Evolutionary conservation across 768 basidiomycete species (phyloP), one percentile per base, ranked within the genome.

Genomic region (Plicaturopsis crispa): DNA sequence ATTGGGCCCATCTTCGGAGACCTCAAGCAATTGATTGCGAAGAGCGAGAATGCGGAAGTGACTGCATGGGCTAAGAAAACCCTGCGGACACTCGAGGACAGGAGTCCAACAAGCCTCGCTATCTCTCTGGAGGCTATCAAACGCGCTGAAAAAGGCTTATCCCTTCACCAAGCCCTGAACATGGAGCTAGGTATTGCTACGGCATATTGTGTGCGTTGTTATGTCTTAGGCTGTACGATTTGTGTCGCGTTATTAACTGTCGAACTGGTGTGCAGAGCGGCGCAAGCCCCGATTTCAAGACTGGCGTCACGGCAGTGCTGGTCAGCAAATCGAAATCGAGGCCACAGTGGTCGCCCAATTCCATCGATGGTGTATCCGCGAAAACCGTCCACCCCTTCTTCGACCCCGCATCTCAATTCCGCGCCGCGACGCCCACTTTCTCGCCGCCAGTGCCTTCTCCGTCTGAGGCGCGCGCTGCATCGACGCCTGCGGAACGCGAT

Each of bases 21-120:
- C 24, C 66, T 98, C 16, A 40, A 47, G 12, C 55, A 65, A 35
- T 47, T 69, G 18, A 62, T 77, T 21, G 48, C 47, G 5, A 50
- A 50, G 13, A 57, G 65, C 38, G 48, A 63, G 13, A 67, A 71
- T 50, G 54, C 60, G 31, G 61, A 58, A 8, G 66, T 91, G 36
- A 67, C 67, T 35, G 53, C 60, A 30, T 98, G 93, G 92, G 93
- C 94, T 4, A 57, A 63, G 41, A 57, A 71, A 40, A 90, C 91
- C 3, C 58, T 86, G 41, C 62, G 66, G 11, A 62, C 65, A 22
- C 61, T 99, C 41, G 65, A 74, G 28, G 46, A 72, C 48, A 76
- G 89, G 30, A 92, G 91, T 60, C 94, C 94, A 8, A 96, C 93
- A 1, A 92, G 90, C 49, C 69, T 97, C 47, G 88, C 87, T 56